Percentiles rank a stretch among this genome's conserved stretches.
Conservation (phyloP, 2,329 filamentous ascomycete species). For the Aspergillus chevalieri region DNA sequence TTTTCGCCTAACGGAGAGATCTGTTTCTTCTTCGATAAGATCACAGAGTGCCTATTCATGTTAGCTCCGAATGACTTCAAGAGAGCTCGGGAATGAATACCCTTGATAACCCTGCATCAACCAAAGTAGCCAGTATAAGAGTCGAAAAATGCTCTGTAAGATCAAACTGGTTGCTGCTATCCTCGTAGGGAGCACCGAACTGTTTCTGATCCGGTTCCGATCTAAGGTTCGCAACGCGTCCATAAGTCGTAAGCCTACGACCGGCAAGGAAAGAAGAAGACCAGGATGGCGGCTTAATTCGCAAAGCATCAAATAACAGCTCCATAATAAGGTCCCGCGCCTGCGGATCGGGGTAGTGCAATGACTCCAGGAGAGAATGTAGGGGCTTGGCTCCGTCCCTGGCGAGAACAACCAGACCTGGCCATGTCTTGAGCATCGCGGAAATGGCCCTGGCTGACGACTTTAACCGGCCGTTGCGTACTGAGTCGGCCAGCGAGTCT, state of each 20-base stretch:
- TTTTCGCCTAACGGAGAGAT: slow-evolving; percentile 66
- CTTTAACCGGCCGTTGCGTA: slow-evolving; percentile 62
- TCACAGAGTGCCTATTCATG: slow-evolving; percentile 39
- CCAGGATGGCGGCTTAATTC: slow-evolving; percentile 92
- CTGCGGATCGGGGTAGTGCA: slow-evolving; percentile 53
- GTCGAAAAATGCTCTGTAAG: slow-evolving; percentile 93
- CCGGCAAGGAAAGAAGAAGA: slow-evolving; percentile 93
- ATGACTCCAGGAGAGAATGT: slow-evolving; percentile 65
- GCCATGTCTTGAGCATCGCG: slow-evolving; percentile 87
- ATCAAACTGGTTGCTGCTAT: slow-evolving; percentile 60
- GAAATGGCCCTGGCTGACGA: slow-evolving; percentile 89
- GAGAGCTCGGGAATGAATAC: slow-evolving; percentile 16
- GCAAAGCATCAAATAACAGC: slow-evolving; percentile 72
- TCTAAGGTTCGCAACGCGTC: slow-evolving; percentile 81
- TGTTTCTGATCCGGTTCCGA: slow-evolving; percentile 50
- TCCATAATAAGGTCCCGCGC: slow-evolving; percentile 76
- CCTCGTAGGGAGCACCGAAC: slow-evolving; percentile 55
- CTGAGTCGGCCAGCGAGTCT: slow-evolving; percentile 58
- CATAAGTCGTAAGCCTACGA: slow-evolving; percentile 87
- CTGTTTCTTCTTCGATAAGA: slow-evolving; percentile 45
- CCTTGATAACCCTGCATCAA: slow-evolving; percentile 69
- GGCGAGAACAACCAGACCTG: slow-evolving; percentile 78
- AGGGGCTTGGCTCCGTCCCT: slow-evolving; percentile 85
- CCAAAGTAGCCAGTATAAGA: slow-evolving; percentile 74
- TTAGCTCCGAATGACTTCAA: slow-evolving; percentile 11